Base-by-base conservation (phyloP, 176 grass and related monocot species). In the Guadua angustifolia region DNA sequence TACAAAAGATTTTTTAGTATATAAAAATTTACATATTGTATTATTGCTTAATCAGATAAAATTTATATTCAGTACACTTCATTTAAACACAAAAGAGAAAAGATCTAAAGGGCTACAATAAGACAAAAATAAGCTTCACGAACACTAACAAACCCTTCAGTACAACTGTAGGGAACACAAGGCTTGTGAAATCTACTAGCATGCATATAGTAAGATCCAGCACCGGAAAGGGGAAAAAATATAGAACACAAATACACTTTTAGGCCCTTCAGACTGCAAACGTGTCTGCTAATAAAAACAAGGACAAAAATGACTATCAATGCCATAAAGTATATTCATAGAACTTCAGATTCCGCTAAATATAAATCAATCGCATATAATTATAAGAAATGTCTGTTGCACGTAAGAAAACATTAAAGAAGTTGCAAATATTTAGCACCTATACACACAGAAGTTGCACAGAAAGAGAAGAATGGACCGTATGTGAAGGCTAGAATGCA, bases 361-460 rank as follows among this genome's bases (percentile, higher is more conserved):
- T 18, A 65, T 33, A 42, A 10, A 78, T 11, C 12, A 26, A 51
- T 56, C 2, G 13, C 25, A 25, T 63, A 71, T 7, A 66, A 26
- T 72, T 60, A 15, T 26, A 73, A 47, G 26, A 26, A 49, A 50
- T 0, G 25, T 25, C 12, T 36, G 39, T 26, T 35, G 9, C 46
- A 6, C 8, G 32, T 42, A 21, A 1, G 67, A 16, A 63, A 40
- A 16, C 0, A 42, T 5, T 67, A 42, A 66, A 67, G 7, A 76
- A 46, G 44, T 32, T 66, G 26, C 50, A 15, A 24, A 46, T 71
- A 21, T 29, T 26, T 3, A 11, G 16, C 5, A 35, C 58, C 18
- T 73, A 22, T 36, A 14, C n/a, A 74, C 59, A 66, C 61, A 86
- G 18, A 73, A 67, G 15, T 36, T 42, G 15, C n/a, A 45, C 66